These are phyloP conservation scores for Holtermannia corniformis DNA, from an alignment of 768 basidiomycete species.

Conservation along the genomic window DNA sequence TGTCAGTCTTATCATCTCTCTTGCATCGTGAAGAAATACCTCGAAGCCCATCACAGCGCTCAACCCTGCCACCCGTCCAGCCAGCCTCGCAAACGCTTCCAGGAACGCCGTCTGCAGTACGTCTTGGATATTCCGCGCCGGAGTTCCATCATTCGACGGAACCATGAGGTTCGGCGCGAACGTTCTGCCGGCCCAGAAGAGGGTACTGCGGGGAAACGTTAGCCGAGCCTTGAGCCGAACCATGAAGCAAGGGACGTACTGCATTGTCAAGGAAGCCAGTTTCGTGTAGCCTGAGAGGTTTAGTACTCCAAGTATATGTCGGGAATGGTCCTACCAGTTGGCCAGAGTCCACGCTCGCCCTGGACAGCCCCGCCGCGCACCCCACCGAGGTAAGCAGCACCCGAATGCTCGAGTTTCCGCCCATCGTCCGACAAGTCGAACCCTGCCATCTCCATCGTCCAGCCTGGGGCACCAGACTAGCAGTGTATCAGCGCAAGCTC, in stretches of 20 bases:
- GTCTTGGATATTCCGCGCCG: constrained; percentile 59
- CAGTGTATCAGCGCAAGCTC: not conserved
- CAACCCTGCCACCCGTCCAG: constrained; percentile 58
- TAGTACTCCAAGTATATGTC: not conserved
- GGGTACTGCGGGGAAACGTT: constrained; percentile 51
- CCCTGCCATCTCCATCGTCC: constrained; percentile 80
- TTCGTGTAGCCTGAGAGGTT: constrained; percentile 61
- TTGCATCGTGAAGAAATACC: constrained; percentile 45
- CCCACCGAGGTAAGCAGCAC: constrained; percentile 78
- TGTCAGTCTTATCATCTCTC: not conserved
- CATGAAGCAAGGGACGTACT: constrained; percentile 32
- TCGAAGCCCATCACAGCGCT: constrained; percentile 82
- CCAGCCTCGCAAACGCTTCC: constrained; percentile 63
- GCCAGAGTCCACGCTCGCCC: constrained; percentile 78
- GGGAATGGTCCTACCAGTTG: constrained; percentile 50
- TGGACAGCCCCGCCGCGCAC: constrained; percentile 58
- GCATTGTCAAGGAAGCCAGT: constrained; percentile 84
- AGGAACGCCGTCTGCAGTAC: constrained; percentile 77
- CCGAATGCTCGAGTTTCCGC: constrained; percentile 63
- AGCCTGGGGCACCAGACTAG: constrained; percentile 81
- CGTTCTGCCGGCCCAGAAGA: constrained; percentile 84
- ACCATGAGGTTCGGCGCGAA: constrained; percentile 67
- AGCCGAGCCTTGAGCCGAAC: not conserved
- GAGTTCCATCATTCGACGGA: constrained; percentile 38
- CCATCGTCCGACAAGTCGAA: constrained; percentile 56